These are phyloP conservation scores for Seiridium unicorne DNA, from an alignment of 2,329 filamentous ascomycete genomes.

Conservation along the genomic window DNA sequence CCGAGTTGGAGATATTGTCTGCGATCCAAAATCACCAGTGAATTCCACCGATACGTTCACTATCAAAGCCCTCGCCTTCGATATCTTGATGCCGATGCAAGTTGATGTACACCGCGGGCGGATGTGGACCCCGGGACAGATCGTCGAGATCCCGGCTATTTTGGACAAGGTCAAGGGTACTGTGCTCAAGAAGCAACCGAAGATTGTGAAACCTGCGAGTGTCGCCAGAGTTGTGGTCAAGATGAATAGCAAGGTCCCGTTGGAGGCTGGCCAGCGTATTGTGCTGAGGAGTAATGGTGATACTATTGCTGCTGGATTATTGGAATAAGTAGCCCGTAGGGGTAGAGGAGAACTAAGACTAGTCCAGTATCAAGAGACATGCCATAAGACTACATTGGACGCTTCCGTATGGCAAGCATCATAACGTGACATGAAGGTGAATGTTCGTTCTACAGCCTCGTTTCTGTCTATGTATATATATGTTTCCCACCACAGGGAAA, in stretches of 20 bases:
- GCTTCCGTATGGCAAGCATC: too few species aligned
- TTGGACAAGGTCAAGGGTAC: slow-evolving; percentile 78
- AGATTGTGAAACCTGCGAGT: slow-evolving; percentile 75
- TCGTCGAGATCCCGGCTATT: slow-evolving; percentile 68
- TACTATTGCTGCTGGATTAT: slow-evolving; percentile 82
- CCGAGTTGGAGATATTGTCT: slow-evolving; percentile 83
- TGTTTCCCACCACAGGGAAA: too few species aligned
- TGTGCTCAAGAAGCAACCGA: slow-evolving; percentile 79
- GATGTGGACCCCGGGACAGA: slow-evolving; percentile 73
- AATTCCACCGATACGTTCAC: slow-evolving; percentile 71
- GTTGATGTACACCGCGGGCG: slow-evolving; percentile 87
- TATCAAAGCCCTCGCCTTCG: slow-evolving; percentile 84
- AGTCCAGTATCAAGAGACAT: too few species aligned
- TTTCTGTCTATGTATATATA: too few species aligned
- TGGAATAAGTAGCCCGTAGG: slow-evolving; percentile 49
- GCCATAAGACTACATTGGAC: too few species aligned
- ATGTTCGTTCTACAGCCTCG: too few species aligned
- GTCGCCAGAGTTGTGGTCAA: slow-evolving; percentile 78
- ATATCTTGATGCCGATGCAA: slow-evolving; percentile 83
- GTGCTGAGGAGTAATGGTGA: slow-evolving; percentile 78
- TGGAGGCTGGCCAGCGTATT: slow-evolving; percentile 78
- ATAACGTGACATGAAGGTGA: too few species aligned
- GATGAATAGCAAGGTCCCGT: slow-evolving; percentile 69
- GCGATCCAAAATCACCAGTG: slow-evolving; percentile 66
- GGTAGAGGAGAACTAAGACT: too few species aligned